phyloP scores from a whole-genome alignment of 2,329 filamentous ascomycete genomes.

The Cordyceps cateniannulata region DNA sequence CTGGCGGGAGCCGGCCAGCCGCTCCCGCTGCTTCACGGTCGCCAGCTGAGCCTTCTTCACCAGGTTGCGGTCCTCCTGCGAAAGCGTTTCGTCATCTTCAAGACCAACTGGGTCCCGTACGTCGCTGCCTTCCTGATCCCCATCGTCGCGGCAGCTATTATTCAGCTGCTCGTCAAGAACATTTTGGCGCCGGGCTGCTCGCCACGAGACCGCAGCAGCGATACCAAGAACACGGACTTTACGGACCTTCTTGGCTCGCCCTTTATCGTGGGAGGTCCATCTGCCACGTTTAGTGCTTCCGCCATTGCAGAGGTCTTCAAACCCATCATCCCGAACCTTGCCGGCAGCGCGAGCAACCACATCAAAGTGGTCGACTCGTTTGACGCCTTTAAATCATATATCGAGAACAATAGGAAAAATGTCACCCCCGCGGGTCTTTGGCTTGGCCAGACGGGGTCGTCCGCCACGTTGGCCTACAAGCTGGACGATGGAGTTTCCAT shows the following conservation, averaged over 20 bases:
- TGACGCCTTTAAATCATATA: slow-evolving; percentile 58
- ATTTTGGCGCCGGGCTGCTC: slow-evolving; percentile 44
- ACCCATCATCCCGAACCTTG: slow-evolving; percentile 14
- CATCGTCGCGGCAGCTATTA: slow-evolving; percentile 65
- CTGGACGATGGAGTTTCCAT: slow-evolving; percentile 49
- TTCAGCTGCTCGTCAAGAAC: slow-evolving; percentile 62
- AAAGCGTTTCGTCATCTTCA: slow-evolving; percentile 59
- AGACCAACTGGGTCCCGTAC: slow-evolving; percentile 55
- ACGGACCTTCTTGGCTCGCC: slow-evolving; percentile 17
- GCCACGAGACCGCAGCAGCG: slow-evolving; percentile 15
- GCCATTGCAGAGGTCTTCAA: slow-evolving; percentile 13
- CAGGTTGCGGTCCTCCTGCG: slow-evolving; percentile 58
- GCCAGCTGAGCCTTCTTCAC: slow-evolving; percentile 48
- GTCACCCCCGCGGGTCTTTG: slow-evolving; percentile 74
- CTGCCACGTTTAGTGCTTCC: slow-evolving; percentile 15
- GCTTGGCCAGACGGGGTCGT: slow-evolving; percentile 50
- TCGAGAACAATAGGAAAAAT: slow-evolving; percentile 55
- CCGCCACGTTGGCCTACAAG: slow-evolving; percentile 62
- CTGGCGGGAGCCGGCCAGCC: neutral
- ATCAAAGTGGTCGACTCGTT: slow-evolving; percentile 39
- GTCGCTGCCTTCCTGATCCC: slow-evolving; percentile 67
- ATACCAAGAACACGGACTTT: slow-evolving; percentile 14
- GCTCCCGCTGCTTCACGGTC: slow-evolving; percentile 46
- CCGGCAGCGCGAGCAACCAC: slow-evolving; percentile 13
- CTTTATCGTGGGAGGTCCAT: slow-evolving; percentile 20